Base-by-base conservation (phyloP, 371 early-diverging fungal species). In the Edhazardia aedis region DNA sequence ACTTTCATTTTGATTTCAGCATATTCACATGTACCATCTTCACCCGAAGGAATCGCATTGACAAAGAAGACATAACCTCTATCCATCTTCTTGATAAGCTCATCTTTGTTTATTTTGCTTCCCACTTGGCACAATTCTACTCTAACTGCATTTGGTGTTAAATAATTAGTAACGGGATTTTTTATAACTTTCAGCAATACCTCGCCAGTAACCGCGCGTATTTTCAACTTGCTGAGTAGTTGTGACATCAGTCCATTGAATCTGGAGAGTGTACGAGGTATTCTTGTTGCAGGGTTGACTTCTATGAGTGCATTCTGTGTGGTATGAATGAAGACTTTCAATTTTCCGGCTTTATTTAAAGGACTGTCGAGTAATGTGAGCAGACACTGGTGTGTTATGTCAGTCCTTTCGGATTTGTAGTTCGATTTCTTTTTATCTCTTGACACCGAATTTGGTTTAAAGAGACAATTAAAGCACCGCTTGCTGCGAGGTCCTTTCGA, bases 221-320 rank as follows among this genome's bases (percentile, higher is more conserved):
- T 89, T 52, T 82, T 80, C 61, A 89, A 68, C 69, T 90, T 91
- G 70, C 90, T 90, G 44, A 91, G 77, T 53, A 95, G 76, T 78
- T 95, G 77, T 78, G 79, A 78, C 82, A 89, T 85, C 47, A 92
- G 74, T 36, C 92, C 95, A 52, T 83, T 80, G 72, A 94, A 94
- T 58, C 95, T 82, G 72, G 85, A 87, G 65, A 85, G 89, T 6
- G 91, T 90, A 70, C 95, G 76, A 19, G 95, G 95, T 62, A 94
- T 89, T 61, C 95, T 79, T 51, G 86, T 85, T 55, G 85, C 83
- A 46, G 89, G 89, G 64, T 85, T 86, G 48, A 94, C 81, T 76
- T 90, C 90, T 49, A 94, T 88, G 46, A 94, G 76, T 7, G 86
- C 88, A 59, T 86, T 84, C 67, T 81, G 82, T 52, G 80, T 77